Conservation (phyloP, 257 asterid species). For the Solanum bukasovii region DNA sequence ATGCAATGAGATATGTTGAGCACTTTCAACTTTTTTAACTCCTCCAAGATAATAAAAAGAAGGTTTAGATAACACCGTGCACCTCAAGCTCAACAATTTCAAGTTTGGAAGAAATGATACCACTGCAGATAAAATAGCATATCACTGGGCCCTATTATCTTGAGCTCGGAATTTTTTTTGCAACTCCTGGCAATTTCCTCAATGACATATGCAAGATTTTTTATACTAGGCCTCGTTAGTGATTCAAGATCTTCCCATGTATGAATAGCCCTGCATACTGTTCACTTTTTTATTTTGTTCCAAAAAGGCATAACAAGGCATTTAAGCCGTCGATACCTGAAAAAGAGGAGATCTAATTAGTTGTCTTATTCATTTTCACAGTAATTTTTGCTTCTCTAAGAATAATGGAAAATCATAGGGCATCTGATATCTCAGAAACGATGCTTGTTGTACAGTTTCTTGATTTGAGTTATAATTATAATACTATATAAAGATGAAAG, state of each 20-base stretch:
- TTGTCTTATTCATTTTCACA: background rate
- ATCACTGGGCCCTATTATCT: constrained; percentile 65
- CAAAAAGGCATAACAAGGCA: constrained; percentile 74
- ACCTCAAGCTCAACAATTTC: constrained; percentile 59
- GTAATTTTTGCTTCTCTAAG: background rate
- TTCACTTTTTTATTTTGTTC: constrained; percentile 54
- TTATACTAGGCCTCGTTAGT: constrained; percentile 54
- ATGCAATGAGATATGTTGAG: constrained; percentile 72
- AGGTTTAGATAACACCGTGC: constrained; percentile 41
- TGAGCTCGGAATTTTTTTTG: constrained; percentile 44
- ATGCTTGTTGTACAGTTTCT: background rate
- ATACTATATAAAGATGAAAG: no score
- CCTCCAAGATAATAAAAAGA: constrained; percentile 49
- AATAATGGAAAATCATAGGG: background rate
- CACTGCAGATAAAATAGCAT: constrained; percentile 27
- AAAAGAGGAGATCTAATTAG: background rate
- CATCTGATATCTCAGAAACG: background rate
- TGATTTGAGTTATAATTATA: background rate
- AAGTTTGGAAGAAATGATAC: constrained; percentile 39
- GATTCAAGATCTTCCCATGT: constrained; percentile 59
- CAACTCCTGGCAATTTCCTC: constrained; percentile 44
- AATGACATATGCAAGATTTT: constrained; percentile 45
- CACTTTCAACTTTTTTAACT: constrained; percentile 36
- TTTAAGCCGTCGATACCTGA: constrained; percentile 59
- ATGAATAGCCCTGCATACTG: constrained; percentile 21